Evolutionary conservation across 2,329 filamentous ascomycete genomes (phyloP).

Genomic region (Teratosphaeria pseudoeucalypti): DNA sequence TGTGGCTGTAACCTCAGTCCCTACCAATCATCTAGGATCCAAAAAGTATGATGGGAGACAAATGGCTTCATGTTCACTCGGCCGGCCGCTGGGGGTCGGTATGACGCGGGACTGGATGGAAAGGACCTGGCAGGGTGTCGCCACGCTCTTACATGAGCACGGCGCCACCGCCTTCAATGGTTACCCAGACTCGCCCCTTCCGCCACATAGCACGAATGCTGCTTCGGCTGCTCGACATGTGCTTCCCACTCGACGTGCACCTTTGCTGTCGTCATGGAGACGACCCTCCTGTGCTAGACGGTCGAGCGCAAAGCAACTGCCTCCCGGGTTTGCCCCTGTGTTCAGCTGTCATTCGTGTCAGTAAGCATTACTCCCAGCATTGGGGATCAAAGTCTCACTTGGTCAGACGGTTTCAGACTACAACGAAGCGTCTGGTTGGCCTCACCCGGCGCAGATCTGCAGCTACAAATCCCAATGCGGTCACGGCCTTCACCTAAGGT

Average conservation of each 20-base stretch:
- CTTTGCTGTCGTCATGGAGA: neutral
- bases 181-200: neutral
- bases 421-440: neutral
- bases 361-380: neutral
- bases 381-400: neutral
- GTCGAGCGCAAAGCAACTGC: neutral
- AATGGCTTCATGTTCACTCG: neutral
- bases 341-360: neutral
- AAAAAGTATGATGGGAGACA: neutral
- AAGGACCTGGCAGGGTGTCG: too few relatives aligned
- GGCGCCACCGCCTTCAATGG: neutral
- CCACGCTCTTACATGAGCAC: too few relatives aligned
- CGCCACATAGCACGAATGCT: neutral
- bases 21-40: neutral
- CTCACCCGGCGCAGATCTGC: neutral
- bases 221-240: neutral
- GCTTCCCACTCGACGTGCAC: neutral
- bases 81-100: neutral
- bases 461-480: neutral
- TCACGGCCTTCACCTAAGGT: neutral
- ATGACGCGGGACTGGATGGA: neutral
- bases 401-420: neutral
- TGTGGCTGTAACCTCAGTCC: neutral
- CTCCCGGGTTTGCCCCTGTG: neutral
- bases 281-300: neutral